These are phyloP conservation scores for Glycine soja DNA, from an alignment of 306 rosid species.

Conservation along the genomic window DNA sequence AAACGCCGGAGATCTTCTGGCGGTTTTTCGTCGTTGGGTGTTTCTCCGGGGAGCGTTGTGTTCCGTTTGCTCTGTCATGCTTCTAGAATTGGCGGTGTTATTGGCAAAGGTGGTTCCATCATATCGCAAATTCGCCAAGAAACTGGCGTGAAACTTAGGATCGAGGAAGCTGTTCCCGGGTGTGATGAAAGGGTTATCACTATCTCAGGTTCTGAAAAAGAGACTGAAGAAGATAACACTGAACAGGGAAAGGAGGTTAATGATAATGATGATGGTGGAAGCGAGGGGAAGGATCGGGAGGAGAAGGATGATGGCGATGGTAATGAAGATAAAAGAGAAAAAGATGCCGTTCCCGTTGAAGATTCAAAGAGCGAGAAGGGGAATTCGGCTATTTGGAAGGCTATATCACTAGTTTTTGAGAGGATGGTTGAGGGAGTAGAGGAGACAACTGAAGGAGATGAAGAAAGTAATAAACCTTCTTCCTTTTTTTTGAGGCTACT, in stretches of 20 bases:
- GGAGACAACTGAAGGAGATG: conserved; percentile 57
- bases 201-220: conserved; percentile 62
- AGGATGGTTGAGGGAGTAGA: conserved; percentile 65
- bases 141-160: conserved; percentile 67
- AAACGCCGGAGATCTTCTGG: conserved; percentile 66
- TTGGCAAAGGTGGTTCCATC: conserved; percentile 70
- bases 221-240: conserved; percentile 50
- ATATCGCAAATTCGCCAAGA: conserved; percentile 71
- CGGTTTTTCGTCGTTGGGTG: conserved; percentile 46
- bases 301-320: conserved; percentile 40
- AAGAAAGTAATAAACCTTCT: conserved; percentile 50
- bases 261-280: conserved; percentile 51
- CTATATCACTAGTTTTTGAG: conserved; percentile 72
- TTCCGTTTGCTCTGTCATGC: conserved; percentile 75
- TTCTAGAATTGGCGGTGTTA: conserved; percentile 62
- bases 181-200: conserved; percentile 81
- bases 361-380: conserved; percentile 50
- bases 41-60: conserved; percentile 51
- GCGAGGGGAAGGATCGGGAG: conserved; percentile 48
- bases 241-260: conserved; percentile 58
- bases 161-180: conserved; percentile 74
- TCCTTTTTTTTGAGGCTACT: conserved; percentile 68
- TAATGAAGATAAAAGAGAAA: conserved; percentile 52
- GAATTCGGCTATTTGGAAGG: conserved; percentile 61
- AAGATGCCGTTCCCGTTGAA: conserved; percentile 49